Evolutionary conservation across 1,284 basidiomycete genomes (phyloP), one percentile per base, ranked within the genome.

Genomic region (Trichosporon ovoides): DNA sequence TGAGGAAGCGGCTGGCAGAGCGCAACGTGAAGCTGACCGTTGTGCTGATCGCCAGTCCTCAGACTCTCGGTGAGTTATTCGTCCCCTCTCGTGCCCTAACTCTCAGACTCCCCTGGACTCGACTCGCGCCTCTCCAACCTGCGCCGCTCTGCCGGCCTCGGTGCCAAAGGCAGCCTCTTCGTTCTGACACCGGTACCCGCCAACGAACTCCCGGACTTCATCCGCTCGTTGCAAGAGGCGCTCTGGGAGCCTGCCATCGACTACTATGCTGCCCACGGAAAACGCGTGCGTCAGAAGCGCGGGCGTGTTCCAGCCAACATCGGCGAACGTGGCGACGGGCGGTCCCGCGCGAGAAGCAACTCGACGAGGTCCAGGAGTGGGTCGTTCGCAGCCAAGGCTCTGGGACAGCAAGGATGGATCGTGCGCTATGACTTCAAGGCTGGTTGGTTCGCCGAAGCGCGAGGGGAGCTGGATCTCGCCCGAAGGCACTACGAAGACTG

Each of bases 371-470:
- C 49, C 3, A 31, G 57, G 7, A 43, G 48, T 16, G 53, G 48
- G 5, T 31, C 76, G 77, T 50, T 72, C 80, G 12, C 77, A 48
- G 50, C 66, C 36, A 57, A 86, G 22, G 84, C 87, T 1, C 77
- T 98, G 7, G 80, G 87, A 16, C 82, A 87, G 0, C 88, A 92
- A 74, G 94, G 95, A 0, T 98, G 95, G 93, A 88, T 86, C 0
- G 90, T 95, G n/a, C 81, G 95, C 19, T 94, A 95, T 70, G 92
- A 96, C 73, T 98, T 91, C 80, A 98, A 98, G 78, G 88, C 95
- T 80, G 95, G 88, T 0, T 89, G 89, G 64, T 97, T 98, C 75
- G 91, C 94, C 0, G 95, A 98, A 76, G 88, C 97, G 67, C 80
- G 91, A 55, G 86, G 89, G 18, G 94, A 98, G 72, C 84, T 89